These are phyloP conservation scores for Coemansia guatemalensis DNA, from an alignment of 192 early-diverging fungal genomes.

Conservation along the genomic window DNA sequence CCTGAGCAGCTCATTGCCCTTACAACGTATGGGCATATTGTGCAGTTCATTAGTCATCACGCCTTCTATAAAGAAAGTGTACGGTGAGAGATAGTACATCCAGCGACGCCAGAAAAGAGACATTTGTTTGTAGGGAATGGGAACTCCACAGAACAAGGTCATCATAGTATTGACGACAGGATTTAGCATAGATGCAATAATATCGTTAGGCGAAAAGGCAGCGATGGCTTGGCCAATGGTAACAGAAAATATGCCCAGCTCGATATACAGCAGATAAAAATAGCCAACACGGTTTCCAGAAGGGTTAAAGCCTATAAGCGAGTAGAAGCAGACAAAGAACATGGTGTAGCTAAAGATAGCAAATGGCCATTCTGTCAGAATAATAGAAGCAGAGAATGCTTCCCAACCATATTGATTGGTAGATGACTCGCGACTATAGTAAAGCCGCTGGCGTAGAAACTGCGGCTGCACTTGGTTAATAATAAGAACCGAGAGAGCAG, in stretches of 20 bases:
- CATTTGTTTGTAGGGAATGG: slow-evolving; percentile 61
- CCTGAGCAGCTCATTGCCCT: slow-evolving; percentile 53
- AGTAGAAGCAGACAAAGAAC: slow-evolving; percentile 75
- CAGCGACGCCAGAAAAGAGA: slow-evolving; percentile 66
- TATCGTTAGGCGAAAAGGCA: slow-evolving; percentile 60
- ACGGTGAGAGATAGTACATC: slow-evolving; percentile 70
- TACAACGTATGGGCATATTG: slow-evolving; percentile 51
- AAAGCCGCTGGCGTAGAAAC: slow-evolving; percentile 66
- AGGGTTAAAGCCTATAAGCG: slow-evolving; percentile 63
- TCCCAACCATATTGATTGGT: slow-evolving; percentile 68
- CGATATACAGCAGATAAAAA: slow-evolving; percentile 61
- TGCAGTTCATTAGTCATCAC: slow-evolving; percentile 61
- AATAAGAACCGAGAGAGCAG: slow-evolving; percentile 63
- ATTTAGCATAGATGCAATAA: slow-evolving; percentile 61
- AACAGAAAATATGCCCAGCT: slow-evolving; percentile 66
- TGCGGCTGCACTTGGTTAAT: slow-evolving; percentile 71
- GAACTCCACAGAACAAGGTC: slow-evolving; percentile 70
- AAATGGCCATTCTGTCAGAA: slow-evolving; percentile 71
- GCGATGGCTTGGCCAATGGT: slow-evolving; percentile 72
- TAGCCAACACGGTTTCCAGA: slow-evolving; percentile 55
- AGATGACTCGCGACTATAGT: slow-evolving; percentile 66
- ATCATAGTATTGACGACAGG: slow-evolving; percentile 67
- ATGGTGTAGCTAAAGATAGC: slow-evolving; percentile 59
- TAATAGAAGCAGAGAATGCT: slow-evolving; percentile 62
- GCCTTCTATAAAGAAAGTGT: slow-evolving; percentile 68